Base-by-base conservation (phyloP, 2,329 filamentous ascomycete genomes). In the Aspergillus sp. region DNA sequence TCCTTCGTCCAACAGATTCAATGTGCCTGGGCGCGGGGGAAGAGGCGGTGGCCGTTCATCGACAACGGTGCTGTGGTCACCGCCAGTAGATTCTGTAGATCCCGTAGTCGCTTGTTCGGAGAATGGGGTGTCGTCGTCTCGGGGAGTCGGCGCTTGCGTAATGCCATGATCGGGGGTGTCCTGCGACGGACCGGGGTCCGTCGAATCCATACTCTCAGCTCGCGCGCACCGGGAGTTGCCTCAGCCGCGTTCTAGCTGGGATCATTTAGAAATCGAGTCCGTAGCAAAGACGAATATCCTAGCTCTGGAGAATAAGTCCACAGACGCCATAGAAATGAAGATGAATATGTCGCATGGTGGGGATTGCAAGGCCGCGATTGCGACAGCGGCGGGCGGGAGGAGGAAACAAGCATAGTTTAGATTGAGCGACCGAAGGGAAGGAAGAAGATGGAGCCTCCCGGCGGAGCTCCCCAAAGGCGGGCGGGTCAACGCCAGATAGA, bases 21-120 rank as follows among this genome's bases (percentile, higher is more conserved):
- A 70, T 6, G 73, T 74, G 36, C 72, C 76, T 21, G 79, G 80
- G 50, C 81, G 75, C 11, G 80, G 79, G 60, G 81, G 81, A 25
- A 83, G 70, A 47, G 80, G 77, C 27, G 81, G 81, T 25, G 76
- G 76, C 53, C 69, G 65, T 54, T 71, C 75, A 62, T 78, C 74
- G 27, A 68, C 66, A 57, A 70, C 72, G 21, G 61, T 48, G 36
- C 67, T 70, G 47, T 60, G 66, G 41, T 66, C 68, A 44, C 58
- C 61, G 8, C 53, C 54, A 3, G 52, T 52, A 23, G 49, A 47
- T 62, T 64, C 66, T 55, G 69, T 58, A 57, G 66, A 41, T 36
- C 10, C 11, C 32, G 32, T 36, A 15, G 11, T 36, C 32, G 10
- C 32, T 54, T 67, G 62, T 41, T 42, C 41, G 39, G 58, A 57